Evolutionary conservation across 2,329 filamentous ascomycete genomes (phyloP).

Genomic region (Bipolaris victoriae): DNA sequence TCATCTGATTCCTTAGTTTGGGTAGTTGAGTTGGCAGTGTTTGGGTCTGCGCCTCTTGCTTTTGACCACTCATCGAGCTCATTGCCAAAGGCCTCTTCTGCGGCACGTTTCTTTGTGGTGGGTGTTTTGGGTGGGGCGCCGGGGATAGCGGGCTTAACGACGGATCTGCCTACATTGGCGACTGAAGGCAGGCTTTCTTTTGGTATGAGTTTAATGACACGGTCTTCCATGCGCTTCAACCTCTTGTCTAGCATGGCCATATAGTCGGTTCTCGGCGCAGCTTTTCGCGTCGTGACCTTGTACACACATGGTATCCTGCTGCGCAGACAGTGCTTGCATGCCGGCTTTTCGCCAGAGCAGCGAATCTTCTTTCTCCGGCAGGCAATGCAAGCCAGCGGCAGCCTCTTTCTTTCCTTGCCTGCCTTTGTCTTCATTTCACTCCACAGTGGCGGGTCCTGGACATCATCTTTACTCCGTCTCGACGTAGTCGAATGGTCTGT

Average conservation of each 20-base stretch:
- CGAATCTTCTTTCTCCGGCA: conserved; percentile 97
- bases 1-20: conserved; percentile 67
- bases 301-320: conserved; percentile 96
- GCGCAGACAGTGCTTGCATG: conserved; percentile 93
- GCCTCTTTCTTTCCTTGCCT: conserved; percentile 90
- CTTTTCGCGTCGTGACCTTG: conserved; percentile 93
- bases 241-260: conserved; percentile 99
- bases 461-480: conserved; percentile 39
- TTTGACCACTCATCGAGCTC: conserved; percentile 84
- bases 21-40: conserved; percentile 58
- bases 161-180: conserved; percentile 73
- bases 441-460: conserved; percentile 53
- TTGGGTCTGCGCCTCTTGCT: conserved; percentile 58
- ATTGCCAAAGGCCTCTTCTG: conserved; percentile 84
- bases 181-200: conserved; percentile 78
- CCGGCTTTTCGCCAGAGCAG: conserved; percentile 96
- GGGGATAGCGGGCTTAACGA: conserved; percentile 79
- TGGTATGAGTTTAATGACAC: conserved; percentile 93
- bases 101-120: conserved; percentile 75
- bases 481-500: conserved; percentile 30
- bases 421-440: conserved; percentile 67
- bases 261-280: conserved; percentile 92
- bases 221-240: conserved; percentile 95
- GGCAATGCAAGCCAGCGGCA: conserved; percentile 93
- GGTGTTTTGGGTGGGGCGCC: conserved; percentile 63